These are phyloP conservation scores for Erodium trifolium DNA, from an alignment of 441 rosid species.

Conservation along the genomic window DNA sequence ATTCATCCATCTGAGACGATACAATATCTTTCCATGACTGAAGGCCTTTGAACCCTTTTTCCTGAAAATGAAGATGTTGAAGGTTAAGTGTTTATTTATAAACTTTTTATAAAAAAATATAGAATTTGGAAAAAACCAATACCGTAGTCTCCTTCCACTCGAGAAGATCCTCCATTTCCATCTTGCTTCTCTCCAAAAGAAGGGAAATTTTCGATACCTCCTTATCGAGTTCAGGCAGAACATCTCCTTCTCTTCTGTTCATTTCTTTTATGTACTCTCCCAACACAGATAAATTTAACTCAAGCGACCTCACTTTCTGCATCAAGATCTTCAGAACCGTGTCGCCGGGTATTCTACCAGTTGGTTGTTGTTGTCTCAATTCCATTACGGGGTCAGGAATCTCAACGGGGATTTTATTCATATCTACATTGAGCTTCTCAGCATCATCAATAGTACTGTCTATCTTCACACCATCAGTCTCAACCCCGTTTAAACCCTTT, in stretches of 20 bases:
- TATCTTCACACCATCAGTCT: constrained; percentile 33
- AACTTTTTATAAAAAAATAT: constrained; percentile 5
- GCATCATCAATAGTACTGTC: constrained; percentile 21
- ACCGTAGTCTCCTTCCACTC: constrained; percentile 42
- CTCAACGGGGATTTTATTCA: constrained; percentile 27
- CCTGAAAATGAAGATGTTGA: constrained; percentile 31
- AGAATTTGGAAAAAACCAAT: constrained; percentile 17
- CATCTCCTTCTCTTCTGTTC: constrained; percentile 54
- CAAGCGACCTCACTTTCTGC: constrained; percentile 81
- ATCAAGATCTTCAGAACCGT: constrained; percentile 75
- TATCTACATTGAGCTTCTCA: constrained; percentile 31
- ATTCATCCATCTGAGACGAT: constrained; percentile 38
- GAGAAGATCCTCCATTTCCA: constrained; percentile 37
- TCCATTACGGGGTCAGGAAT: constrained; percentile 49
- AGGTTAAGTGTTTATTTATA: not conserved
- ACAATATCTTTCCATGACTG: constrained; percentile 48
- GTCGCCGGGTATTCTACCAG: constrained; percentile 84
- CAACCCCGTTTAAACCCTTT: constrained; percentile 3
- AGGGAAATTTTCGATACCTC: constrained; percentile 41
- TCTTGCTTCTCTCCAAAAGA: constrained; percentile 36
- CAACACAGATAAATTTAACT: constrained; percentile 66
- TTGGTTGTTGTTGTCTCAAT: constrained; percentile 38
- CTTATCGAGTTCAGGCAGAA: constrained; percentile 55
- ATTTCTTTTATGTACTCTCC: constrained; percentile 80
- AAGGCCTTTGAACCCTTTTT: constrained; percentile 42